Evolutionary conservation across 257 asterid genomes (phyloP).

Genomic region (Galeopsis tetrahit): DNA sequence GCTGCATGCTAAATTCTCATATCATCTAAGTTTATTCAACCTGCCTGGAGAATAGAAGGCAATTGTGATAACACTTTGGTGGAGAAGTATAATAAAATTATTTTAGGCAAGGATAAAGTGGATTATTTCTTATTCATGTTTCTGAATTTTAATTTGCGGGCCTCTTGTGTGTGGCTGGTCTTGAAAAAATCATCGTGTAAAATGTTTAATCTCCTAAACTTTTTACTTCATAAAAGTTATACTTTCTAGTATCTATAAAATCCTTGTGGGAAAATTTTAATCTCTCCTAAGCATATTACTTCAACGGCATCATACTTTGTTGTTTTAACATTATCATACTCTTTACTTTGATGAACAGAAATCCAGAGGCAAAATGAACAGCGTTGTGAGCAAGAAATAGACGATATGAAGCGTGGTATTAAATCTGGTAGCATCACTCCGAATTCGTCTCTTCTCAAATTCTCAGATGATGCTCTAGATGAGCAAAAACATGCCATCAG

Average conservation of each 20-base stretch:
- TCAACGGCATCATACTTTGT: constrained; percentile 12
- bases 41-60: constrained; percentile 6
- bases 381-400: constrained; percentile 86
- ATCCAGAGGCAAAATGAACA: constrained; percentile 88
- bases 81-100: constrained; percentile 4
- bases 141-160: constrained; percentile 8
- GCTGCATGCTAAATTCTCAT: constrained; percentile 16
- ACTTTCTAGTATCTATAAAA: background rate
- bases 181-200: background rate
- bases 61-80: background rate
- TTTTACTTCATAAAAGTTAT: constrained; percentile 12
- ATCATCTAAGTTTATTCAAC: constrained; percentile 3
- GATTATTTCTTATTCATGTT: background rate
- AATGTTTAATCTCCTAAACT: background rate
- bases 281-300: background rate
- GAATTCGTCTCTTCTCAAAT: constrained; percentile 74
- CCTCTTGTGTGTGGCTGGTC: constrained; percentile 6
- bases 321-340: constrained; percentile 20
- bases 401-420: constrained; percentile 77
- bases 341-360: constrained; percentile 50
- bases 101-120: background rate
- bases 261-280: background rate
- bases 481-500: constrained; percentile 97
- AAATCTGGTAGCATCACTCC: constrained; percentile 78
- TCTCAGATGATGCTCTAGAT: constrained; percentile 87